Conservation (phyloP, 1,284 basidiomycete genomes). For the Earliella scabrosa region DNA sequence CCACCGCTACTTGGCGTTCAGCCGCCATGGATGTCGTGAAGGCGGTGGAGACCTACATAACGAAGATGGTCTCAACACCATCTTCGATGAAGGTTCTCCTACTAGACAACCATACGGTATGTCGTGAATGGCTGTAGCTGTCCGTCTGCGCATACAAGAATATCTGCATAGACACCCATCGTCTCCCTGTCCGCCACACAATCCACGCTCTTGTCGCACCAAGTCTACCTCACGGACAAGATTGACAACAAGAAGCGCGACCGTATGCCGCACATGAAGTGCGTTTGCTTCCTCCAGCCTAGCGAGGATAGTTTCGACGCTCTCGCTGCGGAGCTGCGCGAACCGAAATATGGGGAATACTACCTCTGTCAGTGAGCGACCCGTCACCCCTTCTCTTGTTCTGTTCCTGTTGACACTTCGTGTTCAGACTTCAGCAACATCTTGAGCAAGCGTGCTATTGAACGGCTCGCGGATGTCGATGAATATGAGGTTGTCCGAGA, state of each 20-base stretch:
- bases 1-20: background rate
- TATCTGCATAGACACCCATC: slow-evolving; percentile 82
- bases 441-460: slow-evolving; percentile 89
- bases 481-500: slow-evolving; percentile 97
- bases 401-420: background rate
- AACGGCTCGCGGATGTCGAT: slow-evolving; percentile 92
- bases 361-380: slow-evolving; percentile 93
- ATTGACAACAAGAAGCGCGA: slow-evolving; percentile 92
- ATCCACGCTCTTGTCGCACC: slow-evolving; percentile 91
- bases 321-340: slow-evolving; percentile 82
- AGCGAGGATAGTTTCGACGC: slow-evolving; percentile 83
- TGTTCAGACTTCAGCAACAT: slow-evolving; percentile 91
- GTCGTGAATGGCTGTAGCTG: slow-evolving; percentile 28
- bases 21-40: slow-evolving; percentile 90
- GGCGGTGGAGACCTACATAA: slow-evolving; percentile 93
- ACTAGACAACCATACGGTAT: slow-evolving; percentile 93
- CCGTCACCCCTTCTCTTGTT: slow-evolving; percentile 21
- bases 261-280: slow-evolving; percentile 94
- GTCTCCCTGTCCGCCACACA: slow-evolving; percentile 96
- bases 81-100: slow-evolving; percentile 97
- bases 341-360: slow-evolving; percentile 96
- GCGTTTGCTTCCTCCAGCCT: slow-evolving; percentile 91
- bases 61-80: slow-evolving; percentile 87
- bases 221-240: slow-evolving; percentile 97
- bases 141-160: background rate